Evolutionary conservation across 163 green algal species (phyloP).

Genomic region (Prototheca stagnorum): DNA sequence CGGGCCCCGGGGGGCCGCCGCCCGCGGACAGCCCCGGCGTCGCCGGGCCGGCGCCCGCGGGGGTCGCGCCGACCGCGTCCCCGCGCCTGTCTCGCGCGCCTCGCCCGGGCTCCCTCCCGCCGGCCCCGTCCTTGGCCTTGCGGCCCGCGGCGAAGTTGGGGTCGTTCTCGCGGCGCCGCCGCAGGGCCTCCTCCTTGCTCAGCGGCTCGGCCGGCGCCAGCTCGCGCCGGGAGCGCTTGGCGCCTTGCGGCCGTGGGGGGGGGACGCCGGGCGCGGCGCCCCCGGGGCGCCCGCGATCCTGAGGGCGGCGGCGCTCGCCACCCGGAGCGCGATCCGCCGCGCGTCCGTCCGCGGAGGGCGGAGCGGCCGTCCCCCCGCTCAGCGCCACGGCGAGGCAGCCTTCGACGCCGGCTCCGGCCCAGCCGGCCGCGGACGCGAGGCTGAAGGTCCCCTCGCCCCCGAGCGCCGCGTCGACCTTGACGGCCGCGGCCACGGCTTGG

Average conservation of each 20-base stretch:
- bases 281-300: conserved; percentile 34
- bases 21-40: too few relatives aligned
- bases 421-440: too few relatives aligned
- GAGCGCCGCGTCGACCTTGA: too few relatives aligned
- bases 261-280: conserved; percentile 38
- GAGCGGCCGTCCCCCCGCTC: conserved; percentile 40
- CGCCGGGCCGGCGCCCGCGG: too few relatives aligned
- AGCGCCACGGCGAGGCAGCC: too few relatives aligned
- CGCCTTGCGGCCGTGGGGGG: conserved; percentile 10
- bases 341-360: conserved; percentile 39
- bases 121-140: conserved; percentile 1
- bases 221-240: too few relatives aligned
- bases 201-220: conserved; percentile 11
- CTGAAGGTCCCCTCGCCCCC: too few relatives aligned
- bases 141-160: conserved; percentile 43
- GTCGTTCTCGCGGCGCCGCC: conserved; percentile 45
- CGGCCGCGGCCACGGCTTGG: too few relatives aligned
- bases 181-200: conserved; percentile 39
- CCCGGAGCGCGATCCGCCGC: conserved; percentile 64
- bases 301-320: conserved; percentile 49
- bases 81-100: not conserved
- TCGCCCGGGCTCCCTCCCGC: not conserved
- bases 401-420: too few relatives aligned
- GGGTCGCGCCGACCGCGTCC: not conserved
- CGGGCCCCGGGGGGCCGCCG: too few relatives aligned